These are phyloP conservation scores for Lotus japonicus DNA, from an alignment of 306 rosid species.

Conservation along the genomic window DNA sequence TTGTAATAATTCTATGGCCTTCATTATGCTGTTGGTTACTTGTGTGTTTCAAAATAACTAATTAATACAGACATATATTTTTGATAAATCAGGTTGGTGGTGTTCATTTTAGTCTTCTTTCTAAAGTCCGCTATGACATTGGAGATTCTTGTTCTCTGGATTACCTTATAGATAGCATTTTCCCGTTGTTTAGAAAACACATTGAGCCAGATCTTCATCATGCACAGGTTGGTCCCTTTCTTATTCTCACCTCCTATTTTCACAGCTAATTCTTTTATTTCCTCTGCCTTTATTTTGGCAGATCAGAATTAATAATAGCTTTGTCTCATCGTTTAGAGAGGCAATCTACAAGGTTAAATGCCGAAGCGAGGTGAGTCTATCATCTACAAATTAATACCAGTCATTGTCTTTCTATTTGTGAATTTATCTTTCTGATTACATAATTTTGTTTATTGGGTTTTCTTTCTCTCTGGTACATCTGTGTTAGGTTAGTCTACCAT, in stretches of 20 bases:
- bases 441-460: background rate
- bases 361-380: constrained; percentile 67
- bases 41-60: constrained; percentile 16
- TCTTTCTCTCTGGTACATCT: background rate
- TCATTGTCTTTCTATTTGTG: constrained; percentile 13
- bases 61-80: constrained; percentile 20
- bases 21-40: constrained; percentile 17
- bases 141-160: constrained; percentile 98
- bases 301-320: constrained; percentile 99
- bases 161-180: constrained; percentile 95
- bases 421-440: background rate
- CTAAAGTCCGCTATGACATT: constrained; percentile 92
- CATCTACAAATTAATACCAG: constrained; percentile 5
- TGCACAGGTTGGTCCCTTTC: constrained; percentile 77
- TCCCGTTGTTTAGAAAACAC: constrained; percentile 93
- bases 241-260: constrained; percentile 30
- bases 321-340: constrained; percentile 96
- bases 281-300: constrained; percentile 39
- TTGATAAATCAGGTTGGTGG: constrained; percentile 84
- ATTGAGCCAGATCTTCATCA: constrained; percentile 99
- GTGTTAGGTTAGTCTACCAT: too few species aligned
- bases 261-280: constrained; percentile 23
- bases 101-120: constrained; percentile 93
- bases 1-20: constrained; percentile 6
- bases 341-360: constrained; percentile 98